Percentiles rank a stretch among this genome's conserved stretches.
phyloP scores from a whole-genome alignment of 2,329 filamentous ascomycete genomes.

The Penicillium sp. region DNA sequence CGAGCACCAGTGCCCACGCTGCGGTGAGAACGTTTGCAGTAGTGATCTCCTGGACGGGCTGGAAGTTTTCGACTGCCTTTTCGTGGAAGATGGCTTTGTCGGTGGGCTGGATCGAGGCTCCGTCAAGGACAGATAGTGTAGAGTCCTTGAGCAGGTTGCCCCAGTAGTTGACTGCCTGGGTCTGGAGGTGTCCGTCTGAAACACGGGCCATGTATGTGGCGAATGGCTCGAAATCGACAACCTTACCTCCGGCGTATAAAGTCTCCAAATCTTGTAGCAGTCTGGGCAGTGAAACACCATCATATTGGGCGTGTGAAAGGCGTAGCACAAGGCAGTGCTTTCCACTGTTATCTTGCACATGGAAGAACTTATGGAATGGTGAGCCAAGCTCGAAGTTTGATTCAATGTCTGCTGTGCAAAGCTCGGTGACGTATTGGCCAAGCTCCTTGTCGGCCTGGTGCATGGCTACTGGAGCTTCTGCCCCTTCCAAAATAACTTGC shows the following conservation, averaged over 20 bases:
- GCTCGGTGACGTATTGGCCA: slow-evolving; percentile 48
- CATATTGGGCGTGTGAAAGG: slow-evolving; percentile 66
- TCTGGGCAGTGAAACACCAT: slow-evolving; percentile 62
- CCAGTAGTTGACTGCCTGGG: slow-evolving; percentile 53
- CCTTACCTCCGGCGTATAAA: slow-evolving; percentile 43
- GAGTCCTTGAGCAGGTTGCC: slow-evolving; percentile 55
- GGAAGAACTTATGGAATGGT: slow-evolving; percentile 57
- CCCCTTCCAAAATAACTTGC: slow-evolving; percentile 55
- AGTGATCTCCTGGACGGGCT: slow-evolving; percentile 55
- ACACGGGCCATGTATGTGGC: slow-evolving; percentile 41
- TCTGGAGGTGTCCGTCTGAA: slow-evolving; percentile 33
- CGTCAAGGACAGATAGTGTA: slow-evolving; percentile 39
- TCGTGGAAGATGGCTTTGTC: slow-evolving; percentile 29
- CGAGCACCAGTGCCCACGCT: slow-evolving; percentile 62
- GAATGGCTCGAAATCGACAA: slow-evolving; percentile 41
- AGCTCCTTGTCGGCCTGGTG: slow-evolving; percentile 50
- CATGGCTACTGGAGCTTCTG: slow-evolving; percentile 48
- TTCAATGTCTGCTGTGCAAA: slow-evolving; percentile 54
- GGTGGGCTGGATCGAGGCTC: slow-evolving; percentile 15
- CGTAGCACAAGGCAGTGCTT: slow-evolving; percentile 50
- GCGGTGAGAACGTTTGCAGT: slow-evolving; percentile 61
- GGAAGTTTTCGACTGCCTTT: slow-evolving; percentile 37
- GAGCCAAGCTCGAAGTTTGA: slow-evolving; percentile 56
- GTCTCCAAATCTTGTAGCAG: slow-evolving; percentile 59
- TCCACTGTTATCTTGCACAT: slow-evolving; percentile 39